Evolutionary conservation across 331 rosid species (phyloP), one percentile per base, ranked within the genome.

Genomic region (Acacia concinna): DNA sequence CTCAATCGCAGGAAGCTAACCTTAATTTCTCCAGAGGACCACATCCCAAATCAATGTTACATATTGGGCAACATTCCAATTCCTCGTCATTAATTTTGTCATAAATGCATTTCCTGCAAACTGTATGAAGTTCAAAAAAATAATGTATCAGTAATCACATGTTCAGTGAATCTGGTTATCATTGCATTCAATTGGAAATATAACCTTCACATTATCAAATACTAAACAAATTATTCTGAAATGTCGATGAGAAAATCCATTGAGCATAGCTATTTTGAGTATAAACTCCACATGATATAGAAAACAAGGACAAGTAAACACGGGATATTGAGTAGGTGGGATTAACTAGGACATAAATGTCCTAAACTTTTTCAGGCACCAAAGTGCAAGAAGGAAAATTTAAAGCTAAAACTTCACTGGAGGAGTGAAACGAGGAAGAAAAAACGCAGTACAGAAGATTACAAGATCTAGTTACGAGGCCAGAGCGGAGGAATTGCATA

Each of bases 91-190:
- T 78, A 41, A 93, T 80, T 80, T 93, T 95, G 43, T 86, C 88
- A 76, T 86, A 83, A 63, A 95, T 95, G 86, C 99, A 95, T 83
- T 89, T 95, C 91, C 98, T 93, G 97, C 99, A 95, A 89, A 95
- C 99, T 95, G 86, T 51, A 81, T 21, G 69, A 44, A 81, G 31
- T 43, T 38, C 75, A 64, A 43, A 78, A 28, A 43, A 62, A 20
- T 31, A 77, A 27, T 52, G 67, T 46, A 57, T 81, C 41, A 76
- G 67, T 66, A 51, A 38, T 12, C 32, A 41, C 41, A 14, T 12
- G 54, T 18, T 73, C 63, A 51, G 31, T 32, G 41, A 30, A 9
- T 41, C 73, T 68, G 52, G 34, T 43, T 57, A 69, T 2, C 20
- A 20, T 41, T 25, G 56, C 35, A 27, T 43, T 41, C 56, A 69